Base-by-base conservation (phyloP, 768 basidiomycete genomes). In the Russula abietina region DNA sequence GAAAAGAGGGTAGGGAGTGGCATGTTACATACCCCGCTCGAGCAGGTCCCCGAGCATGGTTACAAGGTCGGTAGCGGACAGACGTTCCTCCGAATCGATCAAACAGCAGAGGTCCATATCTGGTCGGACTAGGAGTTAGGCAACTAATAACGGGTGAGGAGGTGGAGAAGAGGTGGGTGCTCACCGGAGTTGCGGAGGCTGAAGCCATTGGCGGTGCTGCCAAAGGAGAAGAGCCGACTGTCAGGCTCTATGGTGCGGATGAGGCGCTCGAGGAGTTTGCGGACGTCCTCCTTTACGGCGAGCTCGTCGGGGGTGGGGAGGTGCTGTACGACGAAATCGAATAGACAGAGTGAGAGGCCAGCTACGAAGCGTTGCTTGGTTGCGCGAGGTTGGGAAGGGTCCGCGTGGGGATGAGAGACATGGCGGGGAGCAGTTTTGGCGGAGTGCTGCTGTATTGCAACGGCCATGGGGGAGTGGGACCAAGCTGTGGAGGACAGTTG, bases 81-180 rank as follows among this genome's bases (percentile, higher is more conserved):
- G 84, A 62, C 79, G 89, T 75, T 87, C 87, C 61, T 86, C 82
- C 10, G 91, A 89, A 74, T 96, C 92, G 73, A 97, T 92, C 72
- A 99, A 81, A 75, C 94, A 98, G 73, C 95, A 98, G 38, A 99
- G 78, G 76, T 99, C 96, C 96, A 99, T 98, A 75, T 99, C 96
- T 98, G 48, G 30, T 22, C 45, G n/a, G 12, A 24, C 16, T 10
- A 30, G 30, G 14, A 1, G 41, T 41, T 28, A 7, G 56, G 57
- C 26, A 39, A 38, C 24, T 28, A n/a, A 16, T 41, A 17, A 1
- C 38, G 16, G 38, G 38, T 17, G n/a, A 16, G 30, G 7, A 26
- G 26, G 19, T 28, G 28, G 54, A 4, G 32, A 46, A 28, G 48
- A 46, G 58, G 57, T 17, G 12, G 43, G 30, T n/a, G 62, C 71